phyloP scores from a whole-genome alignment of 129 eudicot species.

The Flaveria linearis region DNA sequence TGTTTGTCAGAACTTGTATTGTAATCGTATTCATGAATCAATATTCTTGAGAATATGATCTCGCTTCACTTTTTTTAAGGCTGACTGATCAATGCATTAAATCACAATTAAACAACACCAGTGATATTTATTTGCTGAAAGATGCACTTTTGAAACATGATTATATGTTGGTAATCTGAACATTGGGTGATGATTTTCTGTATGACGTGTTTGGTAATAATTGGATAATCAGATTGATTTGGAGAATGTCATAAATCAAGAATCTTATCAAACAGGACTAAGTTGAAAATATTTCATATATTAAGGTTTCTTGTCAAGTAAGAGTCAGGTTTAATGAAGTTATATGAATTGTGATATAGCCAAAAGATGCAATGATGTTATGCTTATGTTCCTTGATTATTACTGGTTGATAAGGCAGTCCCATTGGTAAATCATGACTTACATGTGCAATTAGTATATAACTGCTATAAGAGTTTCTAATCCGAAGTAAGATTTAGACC shows the following conservation, averaged over 20 bases:
- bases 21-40: not conserved
- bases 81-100: not conserved
- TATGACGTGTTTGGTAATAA: not conserved
- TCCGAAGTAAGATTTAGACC: not conserved
- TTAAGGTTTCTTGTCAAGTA: not conserved
- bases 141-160: not conserved
- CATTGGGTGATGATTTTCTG: not conserved
- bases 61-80: not conserved
- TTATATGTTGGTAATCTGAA: conserved; percentile 3
- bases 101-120: not conserved
- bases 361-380: conserved; percentile 9
- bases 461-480: not conserved
- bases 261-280: not conserved
- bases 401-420: not conserved
- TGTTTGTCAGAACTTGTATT: conserved; percentile 11
- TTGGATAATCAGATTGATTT: conserved; percentile 3
- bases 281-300: not conserved
- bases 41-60: not conserved
- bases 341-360: not conserved
- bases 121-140: not conserved
- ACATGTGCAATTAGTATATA: not conserved
- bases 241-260: not conserved
- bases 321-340: conserved; percentile 7
- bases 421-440: not conserved
- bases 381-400: not conserved